Evolutionary conservation across 495 filamentous ascomycete genomes (phyloP), one percentile per base, ranked within the genome.

Genomic region (Daldinia decipiens): DNA sequence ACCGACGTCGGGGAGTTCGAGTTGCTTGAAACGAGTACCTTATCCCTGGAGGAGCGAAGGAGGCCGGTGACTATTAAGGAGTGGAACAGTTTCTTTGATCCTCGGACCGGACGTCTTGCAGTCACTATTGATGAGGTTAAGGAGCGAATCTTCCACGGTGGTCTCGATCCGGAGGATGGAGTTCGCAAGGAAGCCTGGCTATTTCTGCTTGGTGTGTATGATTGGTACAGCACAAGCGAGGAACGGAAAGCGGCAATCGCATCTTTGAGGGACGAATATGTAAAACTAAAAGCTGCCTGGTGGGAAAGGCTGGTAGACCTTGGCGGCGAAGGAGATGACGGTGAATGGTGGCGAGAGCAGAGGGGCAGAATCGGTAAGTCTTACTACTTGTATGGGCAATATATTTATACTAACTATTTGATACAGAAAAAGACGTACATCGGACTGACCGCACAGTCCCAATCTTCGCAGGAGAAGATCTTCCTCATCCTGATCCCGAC

Each of bases 181-280:
- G 94, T 95, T 24, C 85, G 95, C 50, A 98, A 98, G 79, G 93
- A 97, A 76, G 97, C 94, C 5, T 99, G 96, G 95, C 82, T 98
- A 40, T 98, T 97, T 82, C 78, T 99, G 17, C 85, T 99, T 0
- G 95, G 91, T 12, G 92, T 98, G 1, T 92, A 94, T 77, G 90
- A 92, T 0, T 99, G 95, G 95, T 87, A 95, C 67, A 96, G 92
- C 78, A 91, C 87, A 0, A 82, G 78, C 15, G 91, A 96, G 39
- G 95, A 98, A 69, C 84, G 95, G 9, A 89, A 88, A 70, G 93
- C 90, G 0, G 83, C 92, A 36, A 85, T 93, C 72, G 93, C 94
- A 34, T 97, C 92, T 13, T 88, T 95, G 40, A 85, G 96, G 5
- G 96, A 99, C 69, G 93, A 95, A 72, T 98, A 98, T 71, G 91